Evolutionary conservation across 306 rosid species (phyloP), one percentile per base, ranked within the genome.

Genomic region (Pyrus communis): DNA sequence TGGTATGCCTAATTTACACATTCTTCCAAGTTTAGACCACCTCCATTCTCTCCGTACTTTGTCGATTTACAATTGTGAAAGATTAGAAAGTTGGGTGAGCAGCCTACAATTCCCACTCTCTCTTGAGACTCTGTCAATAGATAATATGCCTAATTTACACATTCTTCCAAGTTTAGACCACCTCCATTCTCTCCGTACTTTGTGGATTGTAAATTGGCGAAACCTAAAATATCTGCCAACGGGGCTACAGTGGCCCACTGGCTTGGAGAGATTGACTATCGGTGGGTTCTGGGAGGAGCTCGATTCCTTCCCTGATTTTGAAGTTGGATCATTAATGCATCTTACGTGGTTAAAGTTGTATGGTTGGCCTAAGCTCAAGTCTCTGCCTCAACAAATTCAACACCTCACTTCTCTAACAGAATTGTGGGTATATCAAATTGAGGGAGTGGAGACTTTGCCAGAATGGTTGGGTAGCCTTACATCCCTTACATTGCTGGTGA

Each of bases 281-380:
- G 27, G 61, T 57, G 61, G 61, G 27, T n/a, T 57, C 25, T 55
- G 61, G 13, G 14, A n/a, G 61, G 14, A 57, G 27, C 61, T 57
- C 2, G 61, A 57, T 57, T 57, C 14, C 22, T 57, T 57, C 61
- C 27, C 61, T n/a, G 13, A 57, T n/a, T 57, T 57, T 21, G 13
- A 21, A 22, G 61, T 19, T 57, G 25, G 11, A 22, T 22, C 61
- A n/a, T 49, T 49, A 49, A 49, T 49, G 55, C 61, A 57, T 9
- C 61, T 21, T 9, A 4, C 4, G n/a, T 3, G 0, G 0, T n/a
- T 21, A 57, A 0, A 0, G 0, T 57, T 57, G 27, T 0, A 0
- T 0, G 61, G 61, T 55, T 57, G 27, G 61, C 61, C 27, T 57
- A 57, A 57, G 27, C 61, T 57, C 61, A n/a, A 57, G 25, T 21